Percentiles rank a stretch among this genome's conserved stretches.
Conservation (phyloP, 2,329 filamentous ascomycete genomes). For the Pochonia chlamydosporia region DNA sequence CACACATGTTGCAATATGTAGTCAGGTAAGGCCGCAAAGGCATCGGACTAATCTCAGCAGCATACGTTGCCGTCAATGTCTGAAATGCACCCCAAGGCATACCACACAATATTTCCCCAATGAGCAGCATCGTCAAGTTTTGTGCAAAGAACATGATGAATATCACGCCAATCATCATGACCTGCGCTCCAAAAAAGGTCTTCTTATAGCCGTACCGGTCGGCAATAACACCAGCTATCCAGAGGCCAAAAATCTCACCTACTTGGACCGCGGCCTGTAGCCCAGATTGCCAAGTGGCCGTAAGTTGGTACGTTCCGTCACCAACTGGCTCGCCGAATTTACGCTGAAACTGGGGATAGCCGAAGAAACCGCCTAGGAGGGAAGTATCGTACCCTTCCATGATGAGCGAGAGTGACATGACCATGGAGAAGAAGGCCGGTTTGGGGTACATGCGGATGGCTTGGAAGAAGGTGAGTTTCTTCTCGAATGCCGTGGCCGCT, state of each 20-base stretch:
- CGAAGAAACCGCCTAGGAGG: constrained; percentile 28
- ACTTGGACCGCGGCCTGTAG: constrained; percentile 35
- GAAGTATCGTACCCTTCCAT: constrained; percentile 35
- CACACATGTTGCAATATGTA: constrained; percentile 34
- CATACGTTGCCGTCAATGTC: constrained; percentile 35
- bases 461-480: too few relatives aligned
- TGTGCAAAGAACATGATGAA: constrained; percentile 36
- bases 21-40: constrained; percentile 31
- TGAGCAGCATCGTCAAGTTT: constrained; percentile 27
- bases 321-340: constrained; percentile 21
- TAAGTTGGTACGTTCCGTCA: constrained; percentile 27
- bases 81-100: constrained; percentile 34
- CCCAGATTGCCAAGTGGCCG: constrained; percentile 39
- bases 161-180: constrained; percentile 30
- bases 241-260: constrained; percentile 40
- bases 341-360: background rate
- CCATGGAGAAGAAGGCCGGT: constrained; percentile 28
- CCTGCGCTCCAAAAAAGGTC: constrained; percentile 33
- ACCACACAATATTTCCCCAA: constrained; percentile 33
- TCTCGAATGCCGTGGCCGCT: too few relatives aligned
- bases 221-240: constrained; percentile 35
- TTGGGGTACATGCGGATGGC: constrained; percentile 23
- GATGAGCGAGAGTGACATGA: constrained; percentile 29
- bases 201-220: constrained; percentile 34
- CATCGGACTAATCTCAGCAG: constrained; percentile 28